Base-by-base conservation (phyloP, 331 rosid species). In the Acacia concinna region DNA sequence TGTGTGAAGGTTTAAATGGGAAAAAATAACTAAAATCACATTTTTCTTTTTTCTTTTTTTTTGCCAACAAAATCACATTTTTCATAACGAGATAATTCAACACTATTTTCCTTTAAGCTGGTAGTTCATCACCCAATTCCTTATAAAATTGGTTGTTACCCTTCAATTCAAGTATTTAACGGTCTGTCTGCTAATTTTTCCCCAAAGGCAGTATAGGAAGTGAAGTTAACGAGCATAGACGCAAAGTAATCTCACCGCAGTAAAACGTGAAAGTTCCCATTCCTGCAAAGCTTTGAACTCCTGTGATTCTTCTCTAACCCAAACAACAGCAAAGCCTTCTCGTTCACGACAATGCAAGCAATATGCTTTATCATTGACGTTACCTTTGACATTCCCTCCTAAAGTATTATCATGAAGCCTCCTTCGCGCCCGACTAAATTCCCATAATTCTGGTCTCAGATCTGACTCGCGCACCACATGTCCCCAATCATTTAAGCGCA, bases 321-420 rank as follows among this genome's bases (percentile, higher is more conserved):
- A 9, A 7, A 76, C 18, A 31, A 32, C 4, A 37, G 64, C 25
- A 2, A 49, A 40, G 64, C 44, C 67, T 79, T 28, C 75, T 21
- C 74, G 28, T 76, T 85, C 56, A 74, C 78, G 81, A 67, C 75
- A 72, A 78, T 78, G 83, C 77, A 74, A 79, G 77, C 74, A 72
- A 66, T 71, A 38, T 79, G 66, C 80, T 85, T 71, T 82, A 44
- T 75, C 71, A 73, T 86, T 76, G 77, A 86, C 89, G 83, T 79
- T 75, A 52, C 77, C 79, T 54, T 73, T 69, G 56, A 69, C 84
- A 57, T 75, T 72, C 60, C 41, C 20, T 86, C 15, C 23, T 64
- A 17, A 8, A 15, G 38, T 80, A 35, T n/a, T 67, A 74, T 73
- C 79, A 80, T 77, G 85, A 73, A 66, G 54, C 76, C 52, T 76